Conservation (phyloP, 1,284 basidiomycete species). For the Chondrostereum purpureum region DNA sequence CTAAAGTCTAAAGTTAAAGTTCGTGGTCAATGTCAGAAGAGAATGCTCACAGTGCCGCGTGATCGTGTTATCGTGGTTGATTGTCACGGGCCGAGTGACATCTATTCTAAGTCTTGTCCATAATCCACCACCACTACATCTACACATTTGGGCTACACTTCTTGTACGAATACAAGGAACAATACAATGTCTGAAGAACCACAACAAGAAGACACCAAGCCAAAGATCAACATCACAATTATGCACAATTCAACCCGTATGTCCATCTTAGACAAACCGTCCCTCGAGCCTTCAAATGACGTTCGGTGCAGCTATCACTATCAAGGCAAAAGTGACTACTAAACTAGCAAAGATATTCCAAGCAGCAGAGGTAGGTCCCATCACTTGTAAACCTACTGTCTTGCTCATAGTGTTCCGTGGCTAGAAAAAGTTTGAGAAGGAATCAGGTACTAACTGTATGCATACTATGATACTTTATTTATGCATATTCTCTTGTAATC, state of each 20-base stretch:
- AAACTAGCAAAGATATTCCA: slow-evolving; percentile 61
- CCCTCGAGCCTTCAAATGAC: neutral
- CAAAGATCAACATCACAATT: slow-evolving; percentile 56
- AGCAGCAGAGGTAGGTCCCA: slow-evolving; percentile 49
- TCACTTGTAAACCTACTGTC: slow-evolving; percentile 1
- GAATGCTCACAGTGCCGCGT: no score
- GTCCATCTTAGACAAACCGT: slow-evolving; percentile 14
- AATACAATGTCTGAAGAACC: slow-evolving; percentile 26
- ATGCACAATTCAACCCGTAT: slow-evolving; percentile 42
- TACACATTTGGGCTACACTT: neutral
- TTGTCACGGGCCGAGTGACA: neutral
- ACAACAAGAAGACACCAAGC: slow-evolving; percentile 58
- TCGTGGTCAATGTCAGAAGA: no score
- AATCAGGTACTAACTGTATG: slow-evolving; percentile 46
- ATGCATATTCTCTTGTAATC: neutral
- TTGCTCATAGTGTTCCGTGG: slow-evolving; percentile 1
- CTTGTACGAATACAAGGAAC: no score
- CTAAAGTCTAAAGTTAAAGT: no score
- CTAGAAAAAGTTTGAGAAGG: slow-evolving; percentile 55
- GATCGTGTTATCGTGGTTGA: neutral
- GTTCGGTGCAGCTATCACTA: slow-evolving; percentile 41
- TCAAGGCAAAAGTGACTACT: slow-evolving; percentile 59
- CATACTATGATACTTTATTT: no score
- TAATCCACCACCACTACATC: neutral
- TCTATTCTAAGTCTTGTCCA: neutral